A percentile compares a stretch with the other conserved stretches of the same genome.
These are phyloP conservation scores for Tuber calosporum DNA, from an alignment of 495 filamentous ascomycete species.

Conservation along the genomic window DNA sequence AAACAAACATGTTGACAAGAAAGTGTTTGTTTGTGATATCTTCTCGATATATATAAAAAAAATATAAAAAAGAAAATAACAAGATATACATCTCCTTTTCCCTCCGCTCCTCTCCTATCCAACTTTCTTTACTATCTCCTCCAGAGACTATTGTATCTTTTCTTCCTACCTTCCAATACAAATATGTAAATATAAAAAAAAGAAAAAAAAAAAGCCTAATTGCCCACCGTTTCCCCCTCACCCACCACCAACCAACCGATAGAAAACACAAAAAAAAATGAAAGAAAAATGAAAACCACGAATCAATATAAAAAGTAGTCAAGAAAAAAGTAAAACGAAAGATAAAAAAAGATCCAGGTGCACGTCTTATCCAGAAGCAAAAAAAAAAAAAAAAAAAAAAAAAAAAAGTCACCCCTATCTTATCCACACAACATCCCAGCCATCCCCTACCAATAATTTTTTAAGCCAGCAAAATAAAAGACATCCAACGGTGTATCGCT, in stretches of 20 bases:
- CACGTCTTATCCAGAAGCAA: conserved; percentile 34
- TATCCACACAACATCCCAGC: conserved; percentile 1
- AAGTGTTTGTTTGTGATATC: conserved; percentile 2
- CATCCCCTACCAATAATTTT: conserved; percentile 3
- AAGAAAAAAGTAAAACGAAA: conserved; percentile 26
- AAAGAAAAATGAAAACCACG: background rate
- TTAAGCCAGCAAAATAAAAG: conserved; percentile 40
- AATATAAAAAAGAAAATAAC: conserved; percentile 3
- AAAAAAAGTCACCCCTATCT: conserved; percentile 6
- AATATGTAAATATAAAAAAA: conserved; percentile 15
- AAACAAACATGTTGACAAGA: conserved; percentile 10
- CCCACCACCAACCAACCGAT: background rate
- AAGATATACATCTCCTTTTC: background rate
- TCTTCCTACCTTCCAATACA: conserved; percentile 3
- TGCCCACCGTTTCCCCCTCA: background rate
- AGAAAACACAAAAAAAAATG: background rate
- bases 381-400: too few species aligned
- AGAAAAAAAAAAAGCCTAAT: conserved; percentile 8
- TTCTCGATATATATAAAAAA: conserved; percentile 1
- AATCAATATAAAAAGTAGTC: conserved; percentile 33
- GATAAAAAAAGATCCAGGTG: conserved; percentile 24
- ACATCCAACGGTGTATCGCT: conserved; percentile 41
- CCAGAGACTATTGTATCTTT: background rate
- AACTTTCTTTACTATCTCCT: background rate
- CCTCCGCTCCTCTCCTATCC: background rate